phyloP scores from a whole-genome alignment of 805 yeast genomes.

The Kodamaea laetipori region DNA sequence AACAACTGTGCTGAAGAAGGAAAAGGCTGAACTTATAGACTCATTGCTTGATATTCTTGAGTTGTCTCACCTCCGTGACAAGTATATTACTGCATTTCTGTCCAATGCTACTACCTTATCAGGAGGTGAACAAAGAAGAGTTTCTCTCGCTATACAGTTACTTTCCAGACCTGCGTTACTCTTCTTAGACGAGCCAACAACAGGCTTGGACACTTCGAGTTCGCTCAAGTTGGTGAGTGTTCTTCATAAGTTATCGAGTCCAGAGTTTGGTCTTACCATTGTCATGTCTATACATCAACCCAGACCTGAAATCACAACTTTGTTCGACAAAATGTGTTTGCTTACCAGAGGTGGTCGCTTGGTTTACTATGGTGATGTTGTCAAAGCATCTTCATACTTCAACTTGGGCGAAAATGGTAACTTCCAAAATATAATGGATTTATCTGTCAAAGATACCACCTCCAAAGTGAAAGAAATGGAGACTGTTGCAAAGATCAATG shows the following conservation, averaged over 20 bases:
- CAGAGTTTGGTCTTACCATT: conserved; percentile 27
- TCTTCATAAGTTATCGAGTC: conserved; percentile 24
- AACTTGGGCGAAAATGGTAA: conserved; percentile 5
- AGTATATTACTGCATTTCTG: conserved; percentile 50
- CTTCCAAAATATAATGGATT: conserved; percentile 16
- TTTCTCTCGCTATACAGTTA: conserved; percentile 28
- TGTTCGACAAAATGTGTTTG: conserved; percentile 29
- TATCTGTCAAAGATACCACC: conserved; percentile 18
- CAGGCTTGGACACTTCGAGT: conserved; percentile 30
- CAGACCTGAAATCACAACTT: conserved; percentile 23
- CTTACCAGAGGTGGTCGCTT: conserved; percentile 29
- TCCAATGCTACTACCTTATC: conserved; percentile 17
- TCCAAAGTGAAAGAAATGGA: conserved; percentile 14
- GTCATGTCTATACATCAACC: conserved; percentile 31
- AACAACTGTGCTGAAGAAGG: conserved; percentile 40
- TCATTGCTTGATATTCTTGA: conserved; percentile 67
- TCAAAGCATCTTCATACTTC: conserved; percentile 15
- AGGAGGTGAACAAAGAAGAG: conserved; percentile 31
- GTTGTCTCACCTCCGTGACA: conserved; percentile 61
- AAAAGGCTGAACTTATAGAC: conserved; percentile 54
- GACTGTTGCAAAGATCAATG: conserved; percentile 13
- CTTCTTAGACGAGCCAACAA: conserved; percentile 32
- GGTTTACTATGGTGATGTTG: conserved; percentile 26
- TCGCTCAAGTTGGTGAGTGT: conserved; percentile 27
- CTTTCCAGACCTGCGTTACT: conserved; percentile 26